Percentiles rank a stretch among this genome's conserved stretches.
Conservation (phyloP, 2,329 filamentous ascomycete species). For the Colletotrichum sp. region DNA sequence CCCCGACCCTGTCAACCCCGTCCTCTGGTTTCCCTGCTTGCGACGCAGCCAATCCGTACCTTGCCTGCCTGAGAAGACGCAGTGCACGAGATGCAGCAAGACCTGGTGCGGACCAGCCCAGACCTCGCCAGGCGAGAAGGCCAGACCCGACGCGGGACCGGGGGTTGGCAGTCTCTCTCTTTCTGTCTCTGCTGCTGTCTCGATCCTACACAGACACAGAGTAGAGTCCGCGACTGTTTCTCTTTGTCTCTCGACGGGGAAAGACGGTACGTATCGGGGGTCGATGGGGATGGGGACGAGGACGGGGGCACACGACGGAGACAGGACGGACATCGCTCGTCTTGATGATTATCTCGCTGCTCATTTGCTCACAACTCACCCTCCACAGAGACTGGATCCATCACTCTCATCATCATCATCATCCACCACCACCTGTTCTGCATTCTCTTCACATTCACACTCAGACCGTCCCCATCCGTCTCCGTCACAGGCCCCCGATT, state of each 20-base stretch:
- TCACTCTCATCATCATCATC: neutral
- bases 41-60: neutral
- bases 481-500: too few species aligned
- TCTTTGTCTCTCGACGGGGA: too few species aligned
- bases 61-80: neutral
- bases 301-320: too few species aligned
- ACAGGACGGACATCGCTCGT: neutral
- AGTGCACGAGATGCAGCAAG: neutral
- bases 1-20: neutral
- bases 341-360: neutral
- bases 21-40: neutral
- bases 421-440: neutral
- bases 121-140: neutral
- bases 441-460: too few species aligned
- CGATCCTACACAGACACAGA: too few species aligned
- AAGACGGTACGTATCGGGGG: too few species aligned
- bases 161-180: neutral
- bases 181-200: neutral
- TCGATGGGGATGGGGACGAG: too few species aligned
- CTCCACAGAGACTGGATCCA: neutral
- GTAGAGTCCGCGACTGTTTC: too few species aligned
- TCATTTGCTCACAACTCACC: neutral
- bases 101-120: neutral
- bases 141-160: neutral
- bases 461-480: too few species aligned